These are phyloP conservation scores for Nematodospora anomalae DNA, from an alignment of 1,139 yeast species.

Conservation along the genomic window DNA sequence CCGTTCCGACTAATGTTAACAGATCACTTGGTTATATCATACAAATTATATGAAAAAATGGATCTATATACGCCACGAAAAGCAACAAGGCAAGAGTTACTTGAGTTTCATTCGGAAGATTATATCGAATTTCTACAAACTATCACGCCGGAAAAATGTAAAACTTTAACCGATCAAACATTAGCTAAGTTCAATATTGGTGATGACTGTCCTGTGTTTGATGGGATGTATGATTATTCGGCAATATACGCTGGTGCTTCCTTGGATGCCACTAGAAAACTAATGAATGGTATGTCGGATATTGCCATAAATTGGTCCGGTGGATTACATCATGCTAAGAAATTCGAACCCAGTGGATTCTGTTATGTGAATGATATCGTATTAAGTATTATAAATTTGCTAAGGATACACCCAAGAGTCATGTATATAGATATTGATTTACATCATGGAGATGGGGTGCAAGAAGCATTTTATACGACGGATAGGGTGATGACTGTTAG, in stretches of 20 bases:
- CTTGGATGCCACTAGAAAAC: slow-evolving; percentile 85
- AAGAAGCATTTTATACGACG: slow-evolving; percentile 93
- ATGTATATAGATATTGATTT: slow-evolving; percentile 92
- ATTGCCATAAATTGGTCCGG: slow-evolving; percentile 98
- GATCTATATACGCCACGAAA: slow-evolving; percentile 80
- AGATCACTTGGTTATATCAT: slow-evolving; percentile 83
- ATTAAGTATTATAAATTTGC: slow-evolving; percentile 74
- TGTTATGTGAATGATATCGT: slow-evolving; percentile 96
- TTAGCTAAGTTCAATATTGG: slow-evolving; percentile 87
- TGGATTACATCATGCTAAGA: slow-evolving; percentile 95
- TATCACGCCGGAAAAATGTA: slow-evolving; percentile 79
- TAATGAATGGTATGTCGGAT: slow-evolving; percentile 83
- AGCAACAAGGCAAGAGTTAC: slow-evolving; percentile 78
- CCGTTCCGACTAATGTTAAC: slow-evolving; percentile 95
- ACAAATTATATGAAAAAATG: slow-evolving; percentile 86
- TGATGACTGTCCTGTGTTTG: slow-evolving; percentile 97
- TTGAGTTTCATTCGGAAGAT: slow-evolving; percentile 83
- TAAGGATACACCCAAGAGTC: slow-evolving; percentile 87
- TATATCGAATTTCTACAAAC: slow-evolving; percentile 76
- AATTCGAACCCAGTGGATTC: slow-evolving; percentile 90
- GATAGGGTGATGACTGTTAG: slow-evolving; percentile 95
- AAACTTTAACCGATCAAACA: slow-evolving; percentile 54
- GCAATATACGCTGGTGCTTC: slow-evolving; percentile 90
- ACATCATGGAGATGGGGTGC: slow-evolving; percentile 98
- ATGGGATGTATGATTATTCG: slow-evolving; percentile 88